phyloP scores from a whole-genome alignment of 202 grass and related monocot species.

The Brachypodium distachyon region DNA sequence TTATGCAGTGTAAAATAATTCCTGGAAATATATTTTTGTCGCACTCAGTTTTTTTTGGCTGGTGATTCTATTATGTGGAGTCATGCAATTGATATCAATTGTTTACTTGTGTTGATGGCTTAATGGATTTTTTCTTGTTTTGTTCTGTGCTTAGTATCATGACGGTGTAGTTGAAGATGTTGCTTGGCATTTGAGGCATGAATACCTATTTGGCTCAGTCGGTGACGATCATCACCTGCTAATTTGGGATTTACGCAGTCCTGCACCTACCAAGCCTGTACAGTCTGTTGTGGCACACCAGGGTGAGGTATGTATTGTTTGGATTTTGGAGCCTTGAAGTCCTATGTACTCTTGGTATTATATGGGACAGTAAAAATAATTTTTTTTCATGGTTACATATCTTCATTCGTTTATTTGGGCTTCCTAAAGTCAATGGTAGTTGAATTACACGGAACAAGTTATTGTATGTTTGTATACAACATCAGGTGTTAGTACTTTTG shows the following conservation, averaged over 20 bases:
- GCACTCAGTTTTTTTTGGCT: background rate
- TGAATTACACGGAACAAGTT: background rate
- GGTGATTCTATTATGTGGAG: background rate
- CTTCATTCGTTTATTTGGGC: background rate
- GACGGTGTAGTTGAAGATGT: conserved; percentile 98
- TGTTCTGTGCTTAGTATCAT: conserved; percentile 56
- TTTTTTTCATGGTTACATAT: conserved; percentile 4
- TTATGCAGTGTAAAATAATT: background rate
- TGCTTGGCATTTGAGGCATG: conserved; percentile 93
- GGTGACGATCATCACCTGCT: conserved; percentile 80
- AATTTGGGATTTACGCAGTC: conserved; percentile 77
- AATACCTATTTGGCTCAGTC: conserved; percentile 90
- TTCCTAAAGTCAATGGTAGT: background rate
- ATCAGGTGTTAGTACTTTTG: background rate
- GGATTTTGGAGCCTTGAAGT: conserved; percentile 4
- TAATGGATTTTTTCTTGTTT: background rate
- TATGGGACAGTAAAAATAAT: background rate
- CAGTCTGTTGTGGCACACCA: conserved; percentile 80
- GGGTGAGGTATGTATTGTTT: conserved; percentile 64
- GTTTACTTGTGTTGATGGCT: conserved; percentile 5
- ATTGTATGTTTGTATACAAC: background rate
- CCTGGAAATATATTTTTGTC: background rate
- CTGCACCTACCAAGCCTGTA: conserved; percentile 52
- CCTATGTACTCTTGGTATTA: background rate
- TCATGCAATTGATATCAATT: too few relatives aligned